Percentiles rank a stretch among this genome's conserved stretches.
These are phyloP conservation scores for Avena atlantica DNA, from an alignment of 176 grass and related monocot genomes.

Conservation along the genomic window DNA sequence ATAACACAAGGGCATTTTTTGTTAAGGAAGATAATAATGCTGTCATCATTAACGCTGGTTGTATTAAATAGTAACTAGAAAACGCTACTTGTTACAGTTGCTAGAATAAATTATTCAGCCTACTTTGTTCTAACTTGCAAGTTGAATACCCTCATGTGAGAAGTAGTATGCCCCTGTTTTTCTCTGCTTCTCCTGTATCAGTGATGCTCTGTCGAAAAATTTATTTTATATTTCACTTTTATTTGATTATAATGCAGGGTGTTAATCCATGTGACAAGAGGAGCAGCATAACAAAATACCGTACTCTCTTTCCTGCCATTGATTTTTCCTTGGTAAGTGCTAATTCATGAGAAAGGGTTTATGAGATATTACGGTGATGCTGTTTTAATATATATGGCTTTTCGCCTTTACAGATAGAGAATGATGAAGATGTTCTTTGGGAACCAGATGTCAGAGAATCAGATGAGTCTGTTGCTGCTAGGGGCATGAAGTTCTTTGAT, in stretches of 20 bases:
- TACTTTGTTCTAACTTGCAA: neutral
- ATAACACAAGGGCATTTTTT: neutral
- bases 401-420: slow-evolving; percentile 64
- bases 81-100: neutral
- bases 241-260: slow-evolving; percentile 59
- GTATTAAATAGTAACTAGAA: neutral
- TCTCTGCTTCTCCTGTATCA: neutral
- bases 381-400: neutral
- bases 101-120: neutral
- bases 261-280: slow-evolving; percentile 89
- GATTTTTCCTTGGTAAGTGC: slow-evolving; percentile 84
- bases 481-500: slow-evolving; percentile 86
- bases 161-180: neutral
- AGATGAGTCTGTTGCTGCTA: slow-evolving; percentile 55
- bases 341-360: neutral
- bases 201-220: neutral
- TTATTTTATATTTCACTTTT: neutral
- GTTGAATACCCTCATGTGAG: neutral
- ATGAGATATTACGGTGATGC: neutral
- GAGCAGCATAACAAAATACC: slow-evolving; percentile 82
- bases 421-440: slow-evolving; percentile 92
- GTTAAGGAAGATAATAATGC: neutral
- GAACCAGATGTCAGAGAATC: slow-evolving; percentile 70
- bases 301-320: slow-evolving; percentile 73
- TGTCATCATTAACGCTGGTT: neutral